Evolutionary conservation across 768 basidiomycete species (phyloP), one percentile per base, ranked within the genome.

Genomic region (Boletus subparvulus): DNA sequence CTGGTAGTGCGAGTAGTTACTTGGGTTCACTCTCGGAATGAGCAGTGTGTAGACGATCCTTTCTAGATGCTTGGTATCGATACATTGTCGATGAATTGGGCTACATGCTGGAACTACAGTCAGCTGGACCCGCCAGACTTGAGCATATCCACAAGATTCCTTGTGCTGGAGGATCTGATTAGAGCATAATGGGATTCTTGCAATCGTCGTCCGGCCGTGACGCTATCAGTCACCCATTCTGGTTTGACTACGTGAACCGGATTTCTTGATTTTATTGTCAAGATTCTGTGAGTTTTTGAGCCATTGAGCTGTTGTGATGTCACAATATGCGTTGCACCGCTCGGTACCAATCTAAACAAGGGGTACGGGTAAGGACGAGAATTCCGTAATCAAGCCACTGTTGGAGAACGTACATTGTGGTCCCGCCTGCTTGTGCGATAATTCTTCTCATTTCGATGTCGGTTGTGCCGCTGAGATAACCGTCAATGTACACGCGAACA

Each of bases 401-500:
- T 3, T 14, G 10, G 44, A 32, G 30, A n/a, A 74, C 77, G 64
- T 76, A 92, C 92, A 85, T 56, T 8, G 83, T 73, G 37, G 74
- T 74, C 3, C 90, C 92, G 2, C 92, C 92, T 45, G 84, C 86
- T 42, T 79, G 73, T n/a, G 75, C 67, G 10, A 93, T 77, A 14
- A 86, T 73, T 61, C 82, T 76, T 72, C 85, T 92, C 77, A 94
- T 84, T 71, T 93, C 90, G 48, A 87, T 81, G 66, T 92, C 90
- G 2, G 90, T 93, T 21, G 88, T 90, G 43, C 80, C 78, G 32
- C 76, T 77, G 55, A 90, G 74, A 64, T 83, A 90, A 1, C 88
- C 91, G 61, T 85, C 78, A 64, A 90, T 85, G 60, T 89, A 89
- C n/a, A 84, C 75, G 49, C 78, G 77, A 46, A 83, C 79, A 61